Base-by-base conservation (phyloP, 2,329 filamentous ascomycete genomes). In the Colletotrichum sp. region DNA sequence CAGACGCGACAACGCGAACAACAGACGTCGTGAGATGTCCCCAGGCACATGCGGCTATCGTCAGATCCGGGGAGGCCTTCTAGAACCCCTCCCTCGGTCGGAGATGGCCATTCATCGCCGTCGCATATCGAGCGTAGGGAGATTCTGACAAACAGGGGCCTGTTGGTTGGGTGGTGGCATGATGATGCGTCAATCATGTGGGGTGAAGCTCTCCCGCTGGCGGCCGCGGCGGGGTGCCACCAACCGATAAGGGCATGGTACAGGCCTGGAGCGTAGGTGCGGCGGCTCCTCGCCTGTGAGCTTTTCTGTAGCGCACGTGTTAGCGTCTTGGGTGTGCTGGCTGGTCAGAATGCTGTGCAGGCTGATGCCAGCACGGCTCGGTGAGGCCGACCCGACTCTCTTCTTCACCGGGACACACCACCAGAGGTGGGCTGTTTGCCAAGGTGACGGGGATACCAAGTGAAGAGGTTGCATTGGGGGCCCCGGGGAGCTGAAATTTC, bases 81-180 rank as follows among this genome's bases (percentile, higher is more conserved):
- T 74, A 74, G 70, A 60, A 56, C 58, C 65, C 16, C 58, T 68
- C 68, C 58, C 13, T 64, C 61, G 32, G 58, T 58, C 13, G 12
- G 36, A 66, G 28, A 43, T 34, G 68, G 70, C 74, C 74, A 76
- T 76, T 76, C 74, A 75, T 61, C 61, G 75, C 62, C 56, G 66
- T 36, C 22, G 55, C 62, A 75, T 74, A 71, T 74, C 66, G 32
- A 18, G 55, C 12, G 48, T 76, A 48, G 66, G 39, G 70, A 76
- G 70, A 76, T 76, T 76, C 66, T 77, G 76, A 77, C 76, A 77
- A 77, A 77, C 66, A 55, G 66, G 32, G 61, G 32, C 61, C 36
- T 76, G 76, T 62, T 77, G 76, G 76, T 77, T 77, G 76, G 76
- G 70, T 66, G 70, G 74, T 76, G 74, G 76, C 60, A 66, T 66